These are phyloP conservation scores for Cyathus striatus DNA, from an alignment of 768 basidiomycete species.

Conservation along the genomic window DNA sequence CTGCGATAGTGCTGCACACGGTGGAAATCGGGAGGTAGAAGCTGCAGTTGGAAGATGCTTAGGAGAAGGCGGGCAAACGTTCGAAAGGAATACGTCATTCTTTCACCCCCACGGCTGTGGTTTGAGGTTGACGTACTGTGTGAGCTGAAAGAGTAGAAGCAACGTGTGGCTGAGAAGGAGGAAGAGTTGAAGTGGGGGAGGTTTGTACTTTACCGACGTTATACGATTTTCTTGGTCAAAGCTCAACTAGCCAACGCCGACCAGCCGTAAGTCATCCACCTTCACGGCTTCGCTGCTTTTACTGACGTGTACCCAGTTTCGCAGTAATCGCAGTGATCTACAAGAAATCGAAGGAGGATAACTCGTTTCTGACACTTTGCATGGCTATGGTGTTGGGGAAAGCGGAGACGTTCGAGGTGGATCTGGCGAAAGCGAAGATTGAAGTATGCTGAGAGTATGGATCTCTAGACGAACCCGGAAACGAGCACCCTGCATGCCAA, in stretches of 20 bases:
- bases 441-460: neutral
- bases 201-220: constrained; percentile 3
- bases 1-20: too few species aligned
- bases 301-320: too few species aligned
- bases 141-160: constrained; percentile 19
- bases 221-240: too few species aligned
- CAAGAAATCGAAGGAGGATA: neutral
- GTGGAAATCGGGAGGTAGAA: too few species aligned
- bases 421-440: neutral
- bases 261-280: neutral
- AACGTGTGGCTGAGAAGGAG: constrained; percentile 12
- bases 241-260: neutral
- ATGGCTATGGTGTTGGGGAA: neutral
- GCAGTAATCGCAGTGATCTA: too few species aligned
- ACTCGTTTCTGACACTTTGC: neutral
- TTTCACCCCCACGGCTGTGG: too few species aligned
- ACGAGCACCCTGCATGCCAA: too few species aligned
- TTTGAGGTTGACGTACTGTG: too few species aligned
- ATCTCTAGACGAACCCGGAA: constrained; percentile 16
- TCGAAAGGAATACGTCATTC: too few species aligned
- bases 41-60: too few species aligned
- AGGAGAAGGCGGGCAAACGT: too few species aligned
- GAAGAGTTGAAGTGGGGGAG: constrained; percentile 11
- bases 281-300: too few species aligned
- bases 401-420: neutral